Evolutionary conservation across 305 asterid genomes (phyloP).

Genomic region (Fraxinus nigra): DNA sequence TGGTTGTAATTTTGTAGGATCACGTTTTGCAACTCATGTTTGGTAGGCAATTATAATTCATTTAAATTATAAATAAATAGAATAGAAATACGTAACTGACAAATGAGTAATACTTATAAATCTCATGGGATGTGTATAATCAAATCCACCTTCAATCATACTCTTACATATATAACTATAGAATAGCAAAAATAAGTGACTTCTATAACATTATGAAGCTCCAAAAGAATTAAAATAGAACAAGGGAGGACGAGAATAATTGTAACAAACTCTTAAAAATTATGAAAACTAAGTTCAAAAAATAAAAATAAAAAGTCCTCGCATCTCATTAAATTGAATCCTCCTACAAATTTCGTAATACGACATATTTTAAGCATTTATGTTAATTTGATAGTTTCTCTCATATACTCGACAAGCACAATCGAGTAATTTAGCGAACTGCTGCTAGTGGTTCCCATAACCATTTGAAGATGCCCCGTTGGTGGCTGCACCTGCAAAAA

Average conservation of each 20-base stretch:
- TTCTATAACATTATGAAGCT: slow-evolving; percentile 12
- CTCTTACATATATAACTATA: neutral
- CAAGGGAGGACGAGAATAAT: slow-evolving; percentile 18
- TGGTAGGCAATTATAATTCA: neutral
- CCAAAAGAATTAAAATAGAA: slow-evolving; percentile 27
- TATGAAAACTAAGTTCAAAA: slow-evolving; percentile 24
- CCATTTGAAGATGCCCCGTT: slow-evolving; percentile 60
- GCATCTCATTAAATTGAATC: slow-evolving; percentile 31
- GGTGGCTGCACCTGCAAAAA: slow-evolving; percentile 40
- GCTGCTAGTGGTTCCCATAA: slow-evolving; percentile 59
- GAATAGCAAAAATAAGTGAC: neutral
- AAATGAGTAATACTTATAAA: no score
- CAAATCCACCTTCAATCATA: neutral
- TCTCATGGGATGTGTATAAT: neutral
- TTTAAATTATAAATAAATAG: no score
- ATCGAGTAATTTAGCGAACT: slow-evolving; percentile 44
- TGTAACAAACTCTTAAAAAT: slow-evolving; percentile 27
- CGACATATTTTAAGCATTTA: slow-evolving; percentile 27
- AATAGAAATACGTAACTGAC: no score
- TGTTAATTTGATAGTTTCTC: slow-evolving; percentile 29
- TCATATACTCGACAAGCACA: slow-evolving; percentile 19
- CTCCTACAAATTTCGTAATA: slow-evolving; percentile 63
- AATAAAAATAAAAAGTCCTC: slow-evolving; percentile 3
- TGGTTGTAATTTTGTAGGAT: neutral
- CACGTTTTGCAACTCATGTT: neutral